Evolutionary conservation across 352 stramenopile species (phyloP).

Genomic region (Phytophthora foliorum): DNA sequence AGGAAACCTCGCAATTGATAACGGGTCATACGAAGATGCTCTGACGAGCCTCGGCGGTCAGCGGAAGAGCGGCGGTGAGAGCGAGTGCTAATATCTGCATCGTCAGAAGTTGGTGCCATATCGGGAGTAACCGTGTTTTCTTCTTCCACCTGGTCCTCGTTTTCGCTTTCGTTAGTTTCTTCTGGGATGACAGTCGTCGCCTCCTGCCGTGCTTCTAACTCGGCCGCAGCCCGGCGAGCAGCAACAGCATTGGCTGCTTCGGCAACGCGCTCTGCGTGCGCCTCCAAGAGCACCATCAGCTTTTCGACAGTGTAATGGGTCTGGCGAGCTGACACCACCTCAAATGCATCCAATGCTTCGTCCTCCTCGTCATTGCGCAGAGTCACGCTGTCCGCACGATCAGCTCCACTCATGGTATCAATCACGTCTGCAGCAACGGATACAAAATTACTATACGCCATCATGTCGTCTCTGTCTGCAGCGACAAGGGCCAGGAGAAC

Average conservation of each 20-base stretch:
- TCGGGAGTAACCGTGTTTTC: slow-evolving; percentile 4
- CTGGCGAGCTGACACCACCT: slow-evolving; percentile 43
- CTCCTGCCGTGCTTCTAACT: slow-evolving; percentile 20
- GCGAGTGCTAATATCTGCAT: not conserved
- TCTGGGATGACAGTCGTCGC: slow-evolving; percentile 18
- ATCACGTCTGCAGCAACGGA: slow-evolving; percentile 59
- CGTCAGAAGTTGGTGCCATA: slow-evolving; percentile 3
- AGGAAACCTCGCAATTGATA: slow-evolving; percentile 58
- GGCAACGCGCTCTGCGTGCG: slow-evolving; percentile 30
- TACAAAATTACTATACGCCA: slow-evolving; percentile 63
- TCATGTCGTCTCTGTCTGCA: slow-evolving; percentile 67
- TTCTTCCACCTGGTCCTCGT: slow-evolving; percentile 23
- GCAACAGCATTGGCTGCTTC: slow-evolving; percentile 26
- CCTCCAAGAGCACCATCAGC: slow-evolving; percentile 50
- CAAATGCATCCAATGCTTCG: slow-evolving; percentile 41
- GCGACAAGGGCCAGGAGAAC: slow-evolving; percentile 62
- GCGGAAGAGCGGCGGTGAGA: slow-evolving; percentile 7
- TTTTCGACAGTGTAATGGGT: slow-evolving; percentile 55
- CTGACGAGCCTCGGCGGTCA: slow-evolving; percentile 13
- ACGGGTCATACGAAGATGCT: slow-evolving; percentile 42
- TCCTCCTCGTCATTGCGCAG: slow-evolving; percentile 11
- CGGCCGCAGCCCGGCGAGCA: slow-evolving; percentile 17
- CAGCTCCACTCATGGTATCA: slow-evolving; percentile 45
- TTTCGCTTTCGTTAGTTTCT: slow-evolving; percentile 31
- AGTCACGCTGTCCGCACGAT: not conserved